Evolutionary conservation across 345 rosid genomes (phyloP).

Genomic region (Citrus inodora): DNA sequence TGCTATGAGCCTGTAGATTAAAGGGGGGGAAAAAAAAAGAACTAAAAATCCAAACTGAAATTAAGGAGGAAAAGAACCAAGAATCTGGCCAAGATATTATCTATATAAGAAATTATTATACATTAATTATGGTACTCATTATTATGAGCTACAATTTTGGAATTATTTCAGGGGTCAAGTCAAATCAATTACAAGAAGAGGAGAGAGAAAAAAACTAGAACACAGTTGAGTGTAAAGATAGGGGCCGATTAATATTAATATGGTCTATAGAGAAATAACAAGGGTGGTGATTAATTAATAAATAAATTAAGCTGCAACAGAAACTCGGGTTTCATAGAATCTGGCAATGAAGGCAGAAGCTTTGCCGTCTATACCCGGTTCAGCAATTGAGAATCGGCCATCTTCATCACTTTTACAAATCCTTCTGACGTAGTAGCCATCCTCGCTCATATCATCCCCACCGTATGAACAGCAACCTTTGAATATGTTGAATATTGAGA

Average conservation of each 20-base stretch:
- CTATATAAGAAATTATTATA: not conserved
- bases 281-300: not conserved
- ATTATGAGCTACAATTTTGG: not conserved
- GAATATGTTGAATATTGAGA: conserved; percentile 47
- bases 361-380: conserved; percentile 69
- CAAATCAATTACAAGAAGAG: not conserved
- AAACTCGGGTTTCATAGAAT: conserved; percentile 52
- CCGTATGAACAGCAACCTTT: conserved; percentile 53
- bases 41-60: not conserved
- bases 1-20: not conserved
- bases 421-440: conserved; percentile 38
- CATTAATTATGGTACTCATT: not conserved
- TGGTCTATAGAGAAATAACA: too few species aligned
- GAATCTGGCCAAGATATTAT: not conserved
- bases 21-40: not conserved
- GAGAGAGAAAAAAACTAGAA: not conserved
- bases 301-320: conserved; percentile 32
- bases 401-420: conserved; percentile 66
- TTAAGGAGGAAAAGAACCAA: not conserved
- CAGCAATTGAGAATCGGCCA: conserved; percentile 66
- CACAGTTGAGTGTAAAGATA: not conserved
- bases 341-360: conserved; percentile 68
- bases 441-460: conserved; percentile 52
- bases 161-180: not conserved
- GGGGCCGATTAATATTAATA: too few species aligned